Conservation (phyloP, 139 green algal species). For the Ostreobium quekettii region DNA sequence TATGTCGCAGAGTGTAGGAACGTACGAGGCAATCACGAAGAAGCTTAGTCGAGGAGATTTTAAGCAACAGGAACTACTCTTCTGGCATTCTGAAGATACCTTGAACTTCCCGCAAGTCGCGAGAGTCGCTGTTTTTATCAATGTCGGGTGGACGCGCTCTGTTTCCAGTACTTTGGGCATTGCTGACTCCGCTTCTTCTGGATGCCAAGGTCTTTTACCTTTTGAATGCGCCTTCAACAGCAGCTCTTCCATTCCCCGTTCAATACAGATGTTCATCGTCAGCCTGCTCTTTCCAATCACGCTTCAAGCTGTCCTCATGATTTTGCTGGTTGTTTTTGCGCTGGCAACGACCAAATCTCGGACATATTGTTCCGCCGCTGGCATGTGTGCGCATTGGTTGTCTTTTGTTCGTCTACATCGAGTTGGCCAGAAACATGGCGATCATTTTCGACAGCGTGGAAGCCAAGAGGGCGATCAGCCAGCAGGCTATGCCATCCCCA, state of each 20-base stretch:
- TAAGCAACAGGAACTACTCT: too few relatives aligned
- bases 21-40: too few relatives aligned
- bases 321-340: neutral
- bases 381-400: too few relatives aligned
- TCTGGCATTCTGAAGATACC: neutral
- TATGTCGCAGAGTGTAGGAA: too few relatives aligned
- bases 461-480: neutral
- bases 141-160: slow-evolving; percentile 1
- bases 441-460: neutral
- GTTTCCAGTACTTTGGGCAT: neutral
- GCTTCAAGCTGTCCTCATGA: neutral
- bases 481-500: neutral
- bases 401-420: too few relatives aligned
- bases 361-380: too few relatives aligned
- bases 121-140: neutral
- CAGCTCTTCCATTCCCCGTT: neutral
- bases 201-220: too few relatives aligned
- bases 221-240: too few relatives aligned
- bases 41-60: too few relatives aligned
- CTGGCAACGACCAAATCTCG: neutral
- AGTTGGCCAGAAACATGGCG: neutral
- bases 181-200: too few relatives aligned
- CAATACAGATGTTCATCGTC: neutral
- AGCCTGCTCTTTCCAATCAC: neutral
- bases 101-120: slow-evolving; percentile 10